Evolutionary conservation across 495 filamentous ascomycete species (phyloP), one percentile per base, ranked within the genome.

Genomic region (Viridothelium virens): DNA sequence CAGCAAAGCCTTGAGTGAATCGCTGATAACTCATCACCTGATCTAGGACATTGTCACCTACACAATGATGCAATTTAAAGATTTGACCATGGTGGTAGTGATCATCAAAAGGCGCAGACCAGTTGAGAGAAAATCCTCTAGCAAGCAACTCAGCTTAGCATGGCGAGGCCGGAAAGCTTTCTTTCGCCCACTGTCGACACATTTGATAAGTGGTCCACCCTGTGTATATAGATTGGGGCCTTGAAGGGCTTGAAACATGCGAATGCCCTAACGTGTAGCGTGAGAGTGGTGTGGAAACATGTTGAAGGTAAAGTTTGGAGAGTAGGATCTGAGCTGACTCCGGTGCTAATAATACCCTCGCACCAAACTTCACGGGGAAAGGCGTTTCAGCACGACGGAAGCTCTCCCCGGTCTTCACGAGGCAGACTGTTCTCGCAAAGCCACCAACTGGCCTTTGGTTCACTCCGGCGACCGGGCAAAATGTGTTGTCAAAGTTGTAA

Each of bases 401-500:
- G 53, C 53, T 59, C 48, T 18, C 48, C 48, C 48, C 25, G 25
- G 25, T 25, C 25, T 25, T 25, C 25, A 25, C 25, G 25, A 25
- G 25, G 25, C 25, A 25, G 25, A 25, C 25, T 34, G 5, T 33
- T 36, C 14, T 31, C 31, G 53, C 53, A 36, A 59, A 59, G 53
- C 53, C 53, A 59, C 53, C 53, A 59, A 18, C 53, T 59, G 53
- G 53, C 53, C 53, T 59, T 36, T 59, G 53, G 9, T 7, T 6
- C 5, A 6, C 53, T 59, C 11, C 14, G 6, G 36, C 53, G 31
- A 59, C 11, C n/a, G 11, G 53, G 31, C 10, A 11, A 59, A 59
- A 34, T 18, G 31, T n/a, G 18, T 16, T 7, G 11, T 7, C 10
- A 9, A 7, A 3, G 18, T 34, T 14, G 31, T 31, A 14, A 36